These are phyloP conservation scores for Ophiostoma populinum DNA, from an alignment of 2,329 filamentous ascomycete genomes.

Conservation along the genomic window DNA sequence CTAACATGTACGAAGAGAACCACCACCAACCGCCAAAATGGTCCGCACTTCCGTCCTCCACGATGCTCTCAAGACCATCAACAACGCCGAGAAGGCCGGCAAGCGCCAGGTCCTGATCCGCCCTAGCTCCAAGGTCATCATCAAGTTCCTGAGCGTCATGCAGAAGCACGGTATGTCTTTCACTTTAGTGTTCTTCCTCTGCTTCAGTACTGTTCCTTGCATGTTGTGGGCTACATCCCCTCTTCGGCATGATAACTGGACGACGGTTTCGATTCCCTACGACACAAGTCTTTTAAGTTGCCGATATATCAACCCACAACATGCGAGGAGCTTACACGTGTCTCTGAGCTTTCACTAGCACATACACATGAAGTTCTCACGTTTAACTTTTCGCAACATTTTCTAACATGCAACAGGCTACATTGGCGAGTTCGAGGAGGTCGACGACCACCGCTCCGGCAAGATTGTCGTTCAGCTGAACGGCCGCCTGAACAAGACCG, in stretches of 20 bases:
- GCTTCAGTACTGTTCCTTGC: not conserved
- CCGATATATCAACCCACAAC: slow-evolving; percentile 72
- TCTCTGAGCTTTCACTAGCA: slow-evolving; percentile 39
- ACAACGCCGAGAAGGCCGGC: slow-evolving; percentile 99
- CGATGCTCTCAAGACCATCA: slow-evolving; percentile 98
- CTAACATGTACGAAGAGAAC: slow-evolving; percentile 32
- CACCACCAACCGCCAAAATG: slow-evolving; percentile 63
- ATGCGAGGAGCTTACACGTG: slow-evolving; percentile 91
- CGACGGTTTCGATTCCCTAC: slow-evolving; percentile 70
- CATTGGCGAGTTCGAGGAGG: slow-evolving; percentile 99
- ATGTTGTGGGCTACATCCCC: slow-evolving; percentile 1
- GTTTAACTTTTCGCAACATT: slow-evolving; percentile 90
- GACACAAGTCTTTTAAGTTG: slow-evolving; percentile 99
- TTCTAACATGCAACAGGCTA: slow-evolving; percentile 46
- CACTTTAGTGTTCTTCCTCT: slow-evolving; percentile 1
- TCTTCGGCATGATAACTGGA: slow-evolving; percentile 99
- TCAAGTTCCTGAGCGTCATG: slow-evolving; percentile 99
- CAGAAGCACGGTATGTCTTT: slow-evolving; percentile 82
- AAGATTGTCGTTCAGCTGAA: slow-evolving; percentile 99
- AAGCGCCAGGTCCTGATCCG: slow-evolving; percentile 99
- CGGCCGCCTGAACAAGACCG: slow-evolving; percentile 95
- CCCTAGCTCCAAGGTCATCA: slow-evolving; percentile 97
- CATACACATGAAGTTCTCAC: slow-evolving; percentile 53
- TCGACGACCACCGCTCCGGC: slow-evolving; percentile 98
- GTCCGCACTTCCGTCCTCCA: slow-evolving; percentile 98